phyloP scores from a whole-genome alignment of 176 grass and related monocot species.

The Ensete ventricosum region DNA sequence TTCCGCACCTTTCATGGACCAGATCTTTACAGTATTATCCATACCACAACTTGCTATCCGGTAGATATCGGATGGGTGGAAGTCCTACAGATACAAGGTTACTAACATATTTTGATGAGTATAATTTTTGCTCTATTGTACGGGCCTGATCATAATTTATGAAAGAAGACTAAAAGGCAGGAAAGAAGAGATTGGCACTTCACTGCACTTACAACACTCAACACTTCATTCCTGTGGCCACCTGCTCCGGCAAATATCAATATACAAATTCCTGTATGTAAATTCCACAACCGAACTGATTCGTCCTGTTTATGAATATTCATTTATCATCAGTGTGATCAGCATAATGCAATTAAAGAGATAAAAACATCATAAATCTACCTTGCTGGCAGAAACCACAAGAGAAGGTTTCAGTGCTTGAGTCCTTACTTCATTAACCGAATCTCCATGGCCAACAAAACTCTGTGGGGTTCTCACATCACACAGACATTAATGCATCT shows the following conservation, averaged over 20 bases:
- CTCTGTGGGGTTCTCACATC: conserved; percentile 35
- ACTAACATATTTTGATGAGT: neutral
- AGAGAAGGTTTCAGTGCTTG: conserved; percentile 73
- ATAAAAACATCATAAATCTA: conserved; percentile 17
- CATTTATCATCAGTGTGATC: conserved; percentile 20
- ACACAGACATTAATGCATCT: neutral
- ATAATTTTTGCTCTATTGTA: neutral
- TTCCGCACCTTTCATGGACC: conserved; percentile 92
- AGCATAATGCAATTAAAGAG: conserved; percentile 2
- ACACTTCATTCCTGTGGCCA: conserved; percentile 89
- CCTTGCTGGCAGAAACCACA: conserved; percentile 96
- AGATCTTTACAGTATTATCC: conserved; percentile 95
- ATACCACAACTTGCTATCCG: conserved; percentile 92
- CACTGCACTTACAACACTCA: conserved; percentile 76
- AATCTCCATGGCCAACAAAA: conserved; percentile 72
- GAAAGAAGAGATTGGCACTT: neutral
- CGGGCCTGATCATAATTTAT: neutral
- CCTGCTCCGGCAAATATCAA: conserved; percentile 86
- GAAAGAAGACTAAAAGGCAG: neutral
- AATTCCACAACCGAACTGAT: conserved; percentile 95
- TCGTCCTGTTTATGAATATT: conserved; percentile 53
- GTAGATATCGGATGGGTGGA: conserved; percentile 89
- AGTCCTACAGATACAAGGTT: conserved; percentile 45
- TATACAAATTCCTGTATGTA: conserved; percentile 91
- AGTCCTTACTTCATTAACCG: conserved; percentile 79